Evolutionary conservation across 495 filamentous ascomycete species (phyloP), one percentile per base, ranked within the genome.

Genomic region (Lepraria neglecta): DNA sequence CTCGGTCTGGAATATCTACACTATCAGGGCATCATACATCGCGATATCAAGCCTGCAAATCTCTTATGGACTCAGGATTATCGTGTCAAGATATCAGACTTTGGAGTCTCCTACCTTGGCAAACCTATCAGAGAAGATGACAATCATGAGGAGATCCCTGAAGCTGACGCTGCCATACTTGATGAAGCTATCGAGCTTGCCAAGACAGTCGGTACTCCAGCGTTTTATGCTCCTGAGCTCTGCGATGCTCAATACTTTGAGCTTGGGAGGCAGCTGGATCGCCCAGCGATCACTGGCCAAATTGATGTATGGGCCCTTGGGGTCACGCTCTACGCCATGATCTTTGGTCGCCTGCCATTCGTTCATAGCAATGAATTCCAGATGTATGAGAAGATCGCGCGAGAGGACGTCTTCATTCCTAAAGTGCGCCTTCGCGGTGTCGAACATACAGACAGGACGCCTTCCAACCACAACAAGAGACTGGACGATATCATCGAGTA

Each of bases 31-130:
- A 92, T 99, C 47, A 91, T 97, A 47, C 94, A 99, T 70, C 89
- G 94, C 35, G 94, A 99, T 70, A 99, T 99, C 76, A 99, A 99
- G 72, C 94, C 94, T 0, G 91, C 92, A n/a, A 99, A 99, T 71
- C 80, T 99, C 6, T 79, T 99, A 9, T 88, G 91, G 75, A 95
- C 91, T 6, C 82, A 79, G 60, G 87, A 91, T 65, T 83, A 91
- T 67, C 84, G 87, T 14, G 89, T 96, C 64, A 99, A 97, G 77
- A 99, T 99, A 52, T 97, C 94, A n/a, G 94, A 99, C 70, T 99
- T 99, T 75, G 94, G 94, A 33, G 94, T 99, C 4, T 97, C 94
- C 0, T 99, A 97, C 72, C 85, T 97, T 48, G 95, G 94, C 24
- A 83, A 88, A 56, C 88, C 90, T 0, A 86, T 91, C 61, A 77